phyloP scores from a whole-genome alignment of 2,329 filamentous ascomycete genomes.

The Lizonia empirigonia region DNA sequence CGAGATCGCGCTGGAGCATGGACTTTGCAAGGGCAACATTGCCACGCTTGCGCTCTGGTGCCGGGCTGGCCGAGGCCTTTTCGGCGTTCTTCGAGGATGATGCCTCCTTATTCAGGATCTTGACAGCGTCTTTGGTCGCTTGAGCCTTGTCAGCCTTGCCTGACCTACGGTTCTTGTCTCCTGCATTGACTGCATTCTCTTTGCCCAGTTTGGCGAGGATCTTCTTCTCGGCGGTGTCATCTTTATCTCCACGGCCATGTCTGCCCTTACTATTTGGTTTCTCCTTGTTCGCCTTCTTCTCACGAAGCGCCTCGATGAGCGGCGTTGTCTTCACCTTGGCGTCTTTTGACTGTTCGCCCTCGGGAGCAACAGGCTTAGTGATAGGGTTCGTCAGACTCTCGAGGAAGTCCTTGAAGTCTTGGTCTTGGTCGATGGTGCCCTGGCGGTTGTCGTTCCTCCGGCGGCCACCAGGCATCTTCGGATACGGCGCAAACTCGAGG shows the following conservation, averaged over 20 bases:
- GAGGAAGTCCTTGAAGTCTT: slow-evolving; percentile 92
- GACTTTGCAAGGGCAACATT: slow-evolving; percentile 60
- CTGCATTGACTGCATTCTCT: slow-evolving; percentile 33
- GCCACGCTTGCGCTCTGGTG: slow-evolving; percentile 59
- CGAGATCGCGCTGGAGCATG: slow-evolving; percentile 67
- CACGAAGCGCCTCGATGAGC: slow-evolving; percentile 84
- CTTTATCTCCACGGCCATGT: slow-evolving; percentile 62
- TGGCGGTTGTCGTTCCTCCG: slow-evolving; percentile 81
- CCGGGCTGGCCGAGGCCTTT: slow-evolving; percentile 48
- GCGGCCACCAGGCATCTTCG: slow-evolving; percentile 77
- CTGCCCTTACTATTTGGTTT: slow-evolving; percentile 62
- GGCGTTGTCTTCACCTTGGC: slow-evolving; percentile 81
- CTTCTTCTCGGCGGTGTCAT: slow-evolving; percentile 58
- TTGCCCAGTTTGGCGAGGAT: slow-evolving; percentile 41
- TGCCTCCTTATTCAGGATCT: slow-evolving; percentile 60
- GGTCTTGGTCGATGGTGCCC: slow-evolving; percentile 94
- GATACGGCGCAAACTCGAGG: slow-evolving; percentile 82
- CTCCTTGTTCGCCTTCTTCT: slow-evolving; percentile 83
- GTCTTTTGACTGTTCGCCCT: slow-evolving; percentile 59
- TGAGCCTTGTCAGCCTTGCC: slow-evolving; percentile 65
- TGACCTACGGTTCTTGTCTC: slow-evolving; percentile 48
- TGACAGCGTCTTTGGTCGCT: slow-evolving; percentile 65
- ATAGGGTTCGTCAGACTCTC: slow-evolving; percentile 80
- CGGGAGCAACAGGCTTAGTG: slow-evolving; percentile 59
- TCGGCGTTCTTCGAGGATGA: slow-evolving; percentile 41